phyloP scores from a whole-genome alignment of 306 rosid genomes.

The Quercus variabilis region DNA sequence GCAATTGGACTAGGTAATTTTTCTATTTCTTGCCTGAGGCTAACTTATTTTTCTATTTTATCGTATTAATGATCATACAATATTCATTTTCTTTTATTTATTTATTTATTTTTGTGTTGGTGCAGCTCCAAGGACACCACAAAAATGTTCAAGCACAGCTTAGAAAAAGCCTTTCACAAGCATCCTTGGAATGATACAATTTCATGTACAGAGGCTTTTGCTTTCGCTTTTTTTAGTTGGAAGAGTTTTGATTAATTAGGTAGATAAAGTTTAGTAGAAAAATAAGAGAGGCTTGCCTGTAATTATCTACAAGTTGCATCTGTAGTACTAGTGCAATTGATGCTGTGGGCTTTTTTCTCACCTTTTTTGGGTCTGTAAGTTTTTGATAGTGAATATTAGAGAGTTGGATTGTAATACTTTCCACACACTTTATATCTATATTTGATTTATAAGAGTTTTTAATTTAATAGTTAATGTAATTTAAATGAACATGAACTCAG shows the following conservation, averaged over 20 bases:
- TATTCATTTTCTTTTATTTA: background rate
- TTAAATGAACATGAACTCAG: no score
- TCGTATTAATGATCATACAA: background rate
- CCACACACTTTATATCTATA: background rate
- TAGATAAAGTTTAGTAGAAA: background rate
- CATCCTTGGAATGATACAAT: background rate
- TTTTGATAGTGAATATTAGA: background rate
- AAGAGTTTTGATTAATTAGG: conserved; percentile 20
- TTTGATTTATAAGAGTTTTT: no score
- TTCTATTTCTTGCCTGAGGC: background rate
- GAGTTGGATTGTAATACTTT: conserved; percentile 6
- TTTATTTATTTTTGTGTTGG: background rate
- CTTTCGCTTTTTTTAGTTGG: background rate
- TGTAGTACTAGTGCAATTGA: background rate
- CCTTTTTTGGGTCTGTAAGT: conserved; percentile 1
- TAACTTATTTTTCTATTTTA: background rate
- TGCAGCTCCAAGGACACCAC: conserved; percentile 25
- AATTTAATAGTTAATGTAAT: no score
- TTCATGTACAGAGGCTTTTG: conserved; percentile 19
- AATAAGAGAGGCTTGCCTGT: conserved; percentile 5
- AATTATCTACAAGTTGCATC: background rate
- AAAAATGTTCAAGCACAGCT: conserved; percentile 18
- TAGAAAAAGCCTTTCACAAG: conserved; percentile 5
- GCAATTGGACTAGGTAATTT: conserved; percentile 45
- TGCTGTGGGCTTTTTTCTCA: background rate